phyloP scores from a whole-genome alignment of 805 yeast genomes.

The Candida oleophila region DNA sequence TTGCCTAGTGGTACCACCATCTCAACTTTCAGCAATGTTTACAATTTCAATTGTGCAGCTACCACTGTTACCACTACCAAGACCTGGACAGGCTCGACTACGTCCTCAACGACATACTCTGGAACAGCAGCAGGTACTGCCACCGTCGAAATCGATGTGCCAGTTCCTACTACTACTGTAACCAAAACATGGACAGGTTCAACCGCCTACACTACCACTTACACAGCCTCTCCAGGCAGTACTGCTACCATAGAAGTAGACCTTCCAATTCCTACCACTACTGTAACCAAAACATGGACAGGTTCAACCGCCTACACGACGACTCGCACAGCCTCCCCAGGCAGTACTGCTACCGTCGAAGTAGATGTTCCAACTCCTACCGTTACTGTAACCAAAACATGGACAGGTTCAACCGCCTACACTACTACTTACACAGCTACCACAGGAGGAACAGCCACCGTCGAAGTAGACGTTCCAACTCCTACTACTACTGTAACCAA shows the following conservation, averaged over 20 bases:
- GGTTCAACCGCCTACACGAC: background rate
- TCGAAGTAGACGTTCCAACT: background rate
- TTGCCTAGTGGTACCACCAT: no score
- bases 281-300: slow-evolving; percentile 5
- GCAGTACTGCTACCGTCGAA: slow-evolving; percentile 3
- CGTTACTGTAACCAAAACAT: slow-evolving; percentile 9
- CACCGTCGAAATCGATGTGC: background rate
- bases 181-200: slow-evolving; percentile 10
- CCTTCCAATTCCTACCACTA: slow-evolving; percentile 6
- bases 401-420: slow-evolving; percentile 8
- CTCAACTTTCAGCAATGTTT: no score
- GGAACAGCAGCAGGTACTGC: background rate
- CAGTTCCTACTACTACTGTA: background rate
- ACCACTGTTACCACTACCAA: slow-evolving; percentile 11
- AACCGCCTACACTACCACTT: slow-evolving; percentile 7
- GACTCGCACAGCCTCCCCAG: slow-evolving; percentile 1
- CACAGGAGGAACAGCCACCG: slow-evolving; percentile 3
- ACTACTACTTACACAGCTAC: background rate
- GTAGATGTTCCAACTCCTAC: slow-evolving; percentile 6
- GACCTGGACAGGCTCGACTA: slow-evolving; percentile 11
- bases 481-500: slow-evolving; percentile 48
- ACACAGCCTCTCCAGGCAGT: slow-evolving; percentile 2
- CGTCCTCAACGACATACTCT: slow-evolving; percentile 1
- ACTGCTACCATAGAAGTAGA: background rate
- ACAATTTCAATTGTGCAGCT: no score